Evolutionary conservation across 345 rosid genomes (phyloP).

Genomic region (Anastatica hierochuntica): DNA sequence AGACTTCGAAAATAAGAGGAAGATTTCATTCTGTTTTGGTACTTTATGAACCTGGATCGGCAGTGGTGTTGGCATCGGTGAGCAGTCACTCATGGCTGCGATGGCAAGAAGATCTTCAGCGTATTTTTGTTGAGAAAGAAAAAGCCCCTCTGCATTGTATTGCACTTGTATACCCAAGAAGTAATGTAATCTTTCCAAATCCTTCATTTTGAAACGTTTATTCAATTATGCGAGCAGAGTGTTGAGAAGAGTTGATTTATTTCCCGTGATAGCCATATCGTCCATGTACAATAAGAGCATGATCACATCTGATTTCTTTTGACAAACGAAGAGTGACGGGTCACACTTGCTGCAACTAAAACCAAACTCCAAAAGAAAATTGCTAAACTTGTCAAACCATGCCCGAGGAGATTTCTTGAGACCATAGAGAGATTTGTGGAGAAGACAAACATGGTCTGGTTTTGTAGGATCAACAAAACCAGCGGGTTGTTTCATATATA

Average conservation of each 20-base stretch:
- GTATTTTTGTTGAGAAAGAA: neutral
- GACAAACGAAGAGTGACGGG: neutral
- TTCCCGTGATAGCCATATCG: neutral
- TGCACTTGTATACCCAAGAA: neutral
- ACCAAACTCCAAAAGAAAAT: neutral
- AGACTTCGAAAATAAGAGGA: no score
- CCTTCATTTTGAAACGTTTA: neutral
- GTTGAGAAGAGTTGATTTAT: neutral
- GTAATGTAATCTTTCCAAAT: neutral
- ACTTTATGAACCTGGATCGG: no score
- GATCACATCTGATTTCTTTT: neutral
- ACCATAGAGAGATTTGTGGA: neutral
- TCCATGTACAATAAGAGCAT: neutral
- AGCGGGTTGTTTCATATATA: neutral
- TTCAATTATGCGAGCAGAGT: neutral
- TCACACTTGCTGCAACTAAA: neutral
- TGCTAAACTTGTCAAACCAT: neutral
- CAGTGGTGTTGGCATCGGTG: no score
- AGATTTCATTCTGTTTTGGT: no score
- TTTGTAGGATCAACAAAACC: neutral
- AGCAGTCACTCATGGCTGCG: no score
- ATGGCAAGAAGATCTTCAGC: no score
- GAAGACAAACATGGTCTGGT: neutral
- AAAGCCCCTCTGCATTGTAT: neutral
- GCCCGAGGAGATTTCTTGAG: neutral